Conservation (phyloP, 2,329 filamentous ascomycete genomes). For the Aureobasidium subglaciale region DNA sequence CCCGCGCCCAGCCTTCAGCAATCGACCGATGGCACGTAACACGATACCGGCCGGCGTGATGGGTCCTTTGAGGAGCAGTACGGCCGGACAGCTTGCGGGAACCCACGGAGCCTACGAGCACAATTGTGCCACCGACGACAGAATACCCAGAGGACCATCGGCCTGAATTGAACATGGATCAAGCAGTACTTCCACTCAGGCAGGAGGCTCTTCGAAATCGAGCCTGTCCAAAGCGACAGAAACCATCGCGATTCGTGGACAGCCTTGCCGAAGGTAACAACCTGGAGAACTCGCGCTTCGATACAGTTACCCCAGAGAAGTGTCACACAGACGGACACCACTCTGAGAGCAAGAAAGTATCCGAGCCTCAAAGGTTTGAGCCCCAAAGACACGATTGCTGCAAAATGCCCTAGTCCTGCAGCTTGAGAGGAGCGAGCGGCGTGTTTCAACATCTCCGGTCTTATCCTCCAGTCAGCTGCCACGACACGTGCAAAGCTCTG, state of each 20-base stretch:
- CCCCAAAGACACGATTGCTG: neutral
- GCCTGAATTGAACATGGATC: neutral
- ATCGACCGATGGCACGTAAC: neutral
- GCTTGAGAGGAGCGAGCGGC: neutral
- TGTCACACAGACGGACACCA: neutral
- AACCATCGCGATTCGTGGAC: neutral
- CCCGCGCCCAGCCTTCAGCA: neutral
- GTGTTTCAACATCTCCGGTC: constrained; percentile 3
- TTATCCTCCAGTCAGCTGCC: neutral
- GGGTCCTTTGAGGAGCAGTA: neutral
- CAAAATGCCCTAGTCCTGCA: neutral
- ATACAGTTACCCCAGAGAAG: neutral
- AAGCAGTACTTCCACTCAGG: neutral
- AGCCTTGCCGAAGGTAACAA: neutral
- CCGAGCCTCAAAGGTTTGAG: neutral
- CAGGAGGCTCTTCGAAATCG: neutral
- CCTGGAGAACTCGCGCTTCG: neutral
- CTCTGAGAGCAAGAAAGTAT: neutral
- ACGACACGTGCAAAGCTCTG: neutral
- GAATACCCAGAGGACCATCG: neutral
- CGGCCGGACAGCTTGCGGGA: neutral
- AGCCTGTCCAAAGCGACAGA: neutral
- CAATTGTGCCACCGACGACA: neutral
- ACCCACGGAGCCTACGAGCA: neutral
- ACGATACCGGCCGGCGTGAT: neutral